Evolutionary conservation across 805 yeast genomes (phyloP).

Genomic region (Pichia thaimueangensis): DNA sequence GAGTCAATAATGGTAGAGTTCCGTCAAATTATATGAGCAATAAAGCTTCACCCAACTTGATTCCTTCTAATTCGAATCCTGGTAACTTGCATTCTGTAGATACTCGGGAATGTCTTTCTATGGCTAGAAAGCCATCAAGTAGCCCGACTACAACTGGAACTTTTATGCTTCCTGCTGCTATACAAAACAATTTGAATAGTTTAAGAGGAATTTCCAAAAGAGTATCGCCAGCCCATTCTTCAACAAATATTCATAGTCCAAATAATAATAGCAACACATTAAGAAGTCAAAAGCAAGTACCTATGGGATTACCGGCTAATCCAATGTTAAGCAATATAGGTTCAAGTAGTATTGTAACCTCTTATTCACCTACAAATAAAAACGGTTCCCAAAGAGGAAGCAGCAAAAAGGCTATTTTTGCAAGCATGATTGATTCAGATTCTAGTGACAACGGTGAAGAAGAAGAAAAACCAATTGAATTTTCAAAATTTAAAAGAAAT

Average conservation of each 20-base stretch:
- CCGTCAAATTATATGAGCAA: background rate
- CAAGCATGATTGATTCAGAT: background rate
- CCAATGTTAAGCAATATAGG: background rate
- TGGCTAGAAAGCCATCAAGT: background rate
- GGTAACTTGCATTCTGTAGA: background rate
- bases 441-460: conserved; percentile 2
- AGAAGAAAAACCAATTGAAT: conserved; percentile 6
- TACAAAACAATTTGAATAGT: background rate
- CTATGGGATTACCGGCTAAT: background rate
- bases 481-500: too few relatives aligned
- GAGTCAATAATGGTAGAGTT: background rate
- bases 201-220: conserved; percentile 5
- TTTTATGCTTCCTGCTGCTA: background rate
- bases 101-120: background rate
- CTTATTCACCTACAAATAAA: background rate
- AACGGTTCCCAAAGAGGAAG: background rate
- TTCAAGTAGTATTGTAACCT: too few relatives aligned
- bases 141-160: conserved; percentile 3
- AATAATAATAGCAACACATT: background rate
- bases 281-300: background rate
- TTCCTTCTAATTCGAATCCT: background rate
- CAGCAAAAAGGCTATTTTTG: background rate
- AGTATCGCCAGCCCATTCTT: background rate
- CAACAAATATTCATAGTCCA: background rate
- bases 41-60: conserved; percentile 3